phyloP scores from a whole-genome alignment of 208 protist genomes.

The Acanthamoeba healyi region DNA sequence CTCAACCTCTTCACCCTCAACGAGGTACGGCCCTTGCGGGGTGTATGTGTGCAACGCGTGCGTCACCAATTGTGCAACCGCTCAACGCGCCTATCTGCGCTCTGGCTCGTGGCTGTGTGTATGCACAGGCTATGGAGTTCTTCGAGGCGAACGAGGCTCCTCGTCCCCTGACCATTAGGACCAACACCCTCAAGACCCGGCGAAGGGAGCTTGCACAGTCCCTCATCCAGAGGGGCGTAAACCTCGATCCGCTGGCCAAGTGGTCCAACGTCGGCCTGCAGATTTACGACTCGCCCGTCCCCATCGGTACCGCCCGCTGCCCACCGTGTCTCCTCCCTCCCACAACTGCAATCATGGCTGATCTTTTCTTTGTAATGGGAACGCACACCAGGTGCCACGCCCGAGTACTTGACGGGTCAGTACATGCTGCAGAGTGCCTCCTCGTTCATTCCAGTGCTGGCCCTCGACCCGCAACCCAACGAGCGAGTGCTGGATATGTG shows the following conservation, averaged over 20 bases:
- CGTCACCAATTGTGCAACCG: too few relatives aligned
- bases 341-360: too few relatives aligned
- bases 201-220: slow-evolving; percentile 95
- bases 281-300: slow-evolving; percentile 98
- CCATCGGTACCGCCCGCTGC: slow-evolving; percentile 91
- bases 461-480: slow-evolving; percentile 26
- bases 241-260: slow-evolving; percentile 95
- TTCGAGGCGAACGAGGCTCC: slow-evolving; percentile 98
- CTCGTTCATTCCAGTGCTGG: slow-evolving; percentile 99
- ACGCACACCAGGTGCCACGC: slow-evolving; percentile 94
- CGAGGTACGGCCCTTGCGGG: slow-evolving; percentile 85
- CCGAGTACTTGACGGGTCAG: slow-evolving; percentile 99
- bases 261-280: slow-evolving; percentile 98
- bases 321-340: too few relatives aligned
- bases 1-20: slow-evolving; percentile 95
- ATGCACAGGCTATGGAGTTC: slow-evolving; percentile 92
- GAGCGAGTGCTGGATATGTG: slow-evolving; percentile 79
- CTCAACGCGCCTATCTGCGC: too few relatives aligned
- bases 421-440: slow-evolving; percentile 99
- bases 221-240: slow-evolving; percentile 96
- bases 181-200: slow-evolving; percentile 98
- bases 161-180: slow-evolving; percentile 98
- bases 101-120: too few relatives aligned
- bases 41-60: slow-evolving; percentile 78
- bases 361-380: slow-evolving; percentile 79